Evolutionary conservation across 192 early-diverging fungal genomes (phyloP), one percentile per base, ranked within the genome.

Genomic region (Linnemannia elongata): DNA sequence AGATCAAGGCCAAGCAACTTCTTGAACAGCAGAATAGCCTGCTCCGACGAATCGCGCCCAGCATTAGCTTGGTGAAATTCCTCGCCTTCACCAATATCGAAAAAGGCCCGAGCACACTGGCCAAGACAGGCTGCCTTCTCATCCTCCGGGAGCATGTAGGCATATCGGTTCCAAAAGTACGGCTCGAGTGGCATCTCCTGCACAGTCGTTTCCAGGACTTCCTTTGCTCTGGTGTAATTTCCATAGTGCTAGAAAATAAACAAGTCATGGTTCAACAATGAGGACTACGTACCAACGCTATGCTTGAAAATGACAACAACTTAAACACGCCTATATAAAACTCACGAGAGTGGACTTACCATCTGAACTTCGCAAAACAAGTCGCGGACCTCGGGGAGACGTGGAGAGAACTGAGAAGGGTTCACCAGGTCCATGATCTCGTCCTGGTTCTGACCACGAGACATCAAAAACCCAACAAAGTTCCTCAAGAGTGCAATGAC

Each of bases 91-190:
- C 13, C 44, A 38, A 17, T 30, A n/a, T 54, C 30, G 52, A 81
- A 87, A 47, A 71, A 81, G 22, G 49, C 79, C 8, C 76, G 63
- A 0, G 72, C 76, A 69, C 85, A 81, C 8, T 70, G 60, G 38
- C 81, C 76, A 3, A 87, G 80, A 22, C 79, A 74, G 15, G n/a
- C 72, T 9, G 41, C 35, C 30, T 71, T 76, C 18, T 10, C 72
- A 17, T 73, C 63, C 18, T 35, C 66, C 38, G 75, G 41, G 5
- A 78, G 80, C 22, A 78, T 42, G 35, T 33, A 68, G 17, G 80
- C 79, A 47, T 78, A 81, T 38, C 85, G 75, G 60, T 87, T 87
- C 85, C 85, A 87, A 7, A 87, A 73, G 38, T 87, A 87, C 10
- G 79, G 69, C 27, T 81, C 70, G 2, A 45, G 33, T 3, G 85